Evolutionary conservation across 1,284 basidiomycete genomes (phyloP), one percentile per base, ranked within the genome.

Genomic region (Trichosporon asahii): DNA sequence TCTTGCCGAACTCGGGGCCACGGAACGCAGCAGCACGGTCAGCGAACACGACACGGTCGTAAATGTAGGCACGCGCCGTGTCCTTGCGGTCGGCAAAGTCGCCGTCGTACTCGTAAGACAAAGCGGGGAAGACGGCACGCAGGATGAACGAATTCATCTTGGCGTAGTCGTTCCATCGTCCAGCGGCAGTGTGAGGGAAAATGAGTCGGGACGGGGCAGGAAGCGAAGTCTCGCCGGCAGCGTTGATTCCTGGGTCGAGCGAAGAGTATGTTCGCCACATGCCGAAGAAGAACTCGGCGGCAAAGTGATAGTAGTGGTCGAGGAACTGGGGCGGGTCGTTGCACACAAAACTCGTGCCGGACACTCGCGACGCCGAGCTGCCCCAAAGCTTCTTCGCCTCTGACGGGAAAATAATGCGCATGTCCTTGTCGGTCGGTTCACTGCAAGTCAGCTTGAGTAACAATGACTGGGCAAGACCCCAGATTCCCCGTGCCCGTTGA

Each of bases 211-310:
- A 87, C 0, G 90, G 88, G 0, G 90, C 85, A 0, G 91, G 90
- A 23, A 95, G 89, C 68, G 80, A 78, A 0, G 86, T 84, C 1
- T 87, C 86, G 23, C 92, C 92, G 46, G 86, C 84, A 0, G 87
- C 75, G 11, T 88, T 82, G 72, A 94, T 92, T 27, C 84, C 84
- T 0, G 88, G 87, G 80, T 94, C 92, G 18, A 94, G 86, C 0
- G 91, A 89, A 37, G 92, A 88, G 78, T 94, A 95, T 0, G 92
- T 89, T 25, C 92, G 87, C 93, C 93, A 95, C 74, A 94, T 88
- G 60, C 93, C 93, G 63, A 93, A 84, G 69, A 92, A 82, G 65
- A 92, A 87, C 78, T 93, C 91, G 0, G 89, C 91, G 40, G 90
- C 90, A 73, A 92, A 89, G 82, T 93, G 91, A 81, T 92, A 93